phyloP scores from a whole-genome alignment of 1,284 basidiomycete genomes.

The Marasmius oreades region DNA sequence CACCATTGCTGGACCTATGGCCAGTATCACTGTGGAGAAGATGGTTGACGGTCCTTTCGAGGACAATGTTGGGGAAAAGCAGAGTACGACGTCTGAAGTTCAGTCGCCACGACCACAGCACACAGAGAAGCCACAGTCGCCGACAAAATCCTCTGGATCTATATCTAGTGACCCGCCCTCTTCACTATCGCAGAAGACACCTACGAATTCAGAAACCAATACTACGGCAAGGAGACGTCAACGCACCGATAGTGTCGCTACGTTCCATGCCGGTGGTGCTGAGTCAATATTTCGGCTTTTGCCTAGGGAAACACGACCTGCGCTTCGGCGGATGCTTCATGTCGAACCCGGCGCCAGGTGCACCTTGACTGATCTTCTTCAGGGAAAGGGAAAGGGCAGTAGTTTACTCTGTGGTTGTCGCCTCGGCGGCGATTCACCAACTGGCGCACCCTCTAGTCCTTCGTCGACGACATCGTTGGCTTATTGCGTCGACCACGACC shows the following conservation, averaged over 20 bases:
- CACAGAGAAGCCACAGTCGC: background rate
- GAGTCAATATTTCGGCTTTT: constrained; percentile 98
- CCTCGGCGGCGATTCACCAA: constrained; percentile 29
- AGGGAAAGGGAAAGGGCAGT: constrained; percentile 73
- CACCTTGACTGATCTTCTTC: constrained; percentile 90
- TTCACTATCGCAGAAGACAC: background rate
- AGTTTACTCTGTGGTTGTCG: constrained; percentile 77
- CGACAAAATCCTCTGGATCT: too few relatives aligned
- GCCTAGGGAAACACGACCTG: constrained; percentile 87
- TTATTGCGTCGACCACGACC: constrained; percentile 59
- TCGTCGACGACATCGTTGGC: constrained; percentile 3
- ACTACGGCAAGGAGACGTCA: constrained; percentile 34
- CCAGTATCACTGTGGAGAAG: background rate
- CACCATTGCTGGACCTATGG: constrained; percentile 2
- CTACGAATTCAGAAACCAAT: background rate
- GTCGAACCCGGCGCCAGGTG: constrained; percentile 88
- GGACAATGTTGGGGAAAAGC: background rate
- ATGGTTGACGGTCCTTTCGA: background rate
- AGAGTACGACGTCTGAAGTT: too few relatives aligned
- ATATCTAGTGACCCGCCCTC: background rate
- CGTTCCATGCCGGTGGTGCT: constrained; percentile 85
- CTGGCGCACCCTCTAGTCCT: constrained; percentile 18
- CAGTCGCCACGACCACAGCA: background rate
- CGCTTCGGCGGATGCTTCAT: constrained; percentile 91
- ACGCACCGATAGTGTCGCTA: constrained; percentile 61